A percentile compares a stretch with the other conserved stretches of the same genome.
Conservation (phyloP, 2,329 filamentous ascomycete species). For the Xylaria sp. region DNA sequence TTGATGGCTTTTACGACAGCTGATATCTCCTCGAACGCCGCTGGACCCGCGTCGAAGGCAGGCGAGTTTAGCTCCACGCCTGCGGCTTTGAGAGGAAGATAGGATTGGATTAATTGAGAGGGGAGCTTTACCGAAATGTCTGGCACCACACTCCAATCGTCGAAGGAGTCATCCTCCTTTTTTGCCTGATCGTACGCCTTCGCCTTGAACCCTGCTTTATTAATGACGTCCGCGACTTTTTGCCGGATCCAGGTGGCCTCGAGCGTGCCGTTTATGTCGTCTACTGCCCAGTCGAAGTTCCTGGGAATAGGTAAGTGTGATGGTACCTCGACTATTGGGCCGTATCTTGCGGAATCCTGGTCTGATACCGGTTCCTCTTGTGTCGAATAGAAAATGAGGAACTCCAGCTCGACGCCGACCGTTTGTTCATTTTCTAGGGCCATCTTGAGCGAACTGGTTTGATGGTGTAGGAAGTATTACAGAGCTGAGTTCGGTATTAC, state of each 20-base stretch:
- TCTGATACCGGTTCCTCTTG: neutral
- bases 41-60: neutral
- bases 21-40: slow-evolving; percentile 17
- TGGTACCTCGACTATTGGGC: slow-evolving; percentile 14
- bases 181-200: neutral
- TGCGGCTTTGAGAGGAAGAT: slow-evolving; percentile 5
- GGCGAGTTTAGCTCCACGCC: slow-evolving; percentile 26
- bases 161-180: neutral
- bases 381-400: slow-evolving; percentile 32
- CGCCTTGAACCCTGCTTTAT: neutral
- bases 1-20: slow-evolving; percentile 20
- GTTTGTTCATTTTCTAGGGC: slow-evolving; percentile 5
- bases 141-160: slow-evolving; percentile 20
- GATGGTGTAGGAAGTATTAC: no score
- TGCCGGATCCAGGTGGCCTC: slow-evolving; percentile 18
- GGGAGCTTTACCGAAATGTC: slow-evolving; percentile 8
- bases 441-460: neutral
- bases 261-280: neutral
- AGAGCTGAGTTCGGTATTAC: no score
- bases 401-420: slow-evolving; percentile 27
- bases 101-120: neutral
- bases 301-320: neutral
- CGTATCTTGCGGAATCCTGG: neutral
- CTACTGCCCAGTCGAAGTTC: neutral
- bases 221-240: slow-evolving; percentile 24